A percentile compares a stretch with the other conserved stretches of the same genome.
Evolutionary conservation across 805 yeast species (phyloP).

Genomic region (Soucietia sequanensis): DNA sequence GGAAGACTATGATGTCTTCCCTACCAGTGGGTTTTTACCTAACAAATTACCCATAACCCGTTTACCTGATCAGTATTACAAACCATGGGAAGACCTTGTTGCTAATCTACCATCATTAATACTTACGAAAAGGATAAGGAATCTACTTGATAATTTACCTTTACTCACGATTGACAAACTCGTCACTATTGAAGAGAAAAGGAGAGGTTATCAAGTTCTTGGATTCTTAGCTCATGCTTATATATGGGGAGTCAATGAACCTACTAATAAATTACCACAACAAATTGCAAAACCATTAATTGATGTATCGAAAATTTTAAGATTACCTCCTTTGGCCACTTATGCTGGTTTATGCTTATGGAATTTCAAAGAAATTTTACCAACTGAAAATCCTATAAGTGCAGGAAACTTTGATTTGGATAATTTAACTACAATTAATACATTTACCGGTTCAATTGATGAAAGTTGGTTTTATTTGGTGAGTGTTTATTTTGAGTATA

Average conservation of each 20-base stretch:
- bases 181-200: slow-evolving; percentile 46
- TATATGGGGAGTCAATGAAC: slow-evolving; percentile 75
- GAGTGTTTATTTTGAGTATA: slow-evolving; percentile 80
- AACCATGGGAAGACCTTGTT: slow-evolving; percentile 76
- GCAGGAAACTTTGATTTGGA: slow-evolving; percentile 52
- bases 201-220: slow-evolving; percentile 79
- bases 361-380: slow-evolving; percentile 73
- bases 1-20: slow-evolving; percentile 68
- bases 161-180: slow-evolving; percentile 49
- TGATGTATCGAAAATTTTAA: slow-evolving; percentile 53
- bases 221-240: slow-evolving; percentile 86
- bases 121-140: slow-evolving; percentile 60
- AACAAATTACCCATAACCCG: slow-evolving; percentile 56
- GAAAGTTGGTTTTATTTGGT: slow-evolving; percentile 94
- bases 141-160: slow-evolving; percentile 64
- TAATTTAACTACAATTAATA: slow-evolving; percentile 72
- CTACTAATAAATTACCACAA: slow-evolving; percentile 62
- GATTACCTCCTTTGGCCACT: slow-evolving; percentile 83
- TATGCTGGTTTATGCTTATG: slow-evolving; percentile 86
- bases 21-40: slow-evolving; percentile 78
- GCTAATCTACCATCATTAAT: slow-evolving; percentile 70
- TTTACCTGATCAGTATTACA: slow-evolving; percentile 61
- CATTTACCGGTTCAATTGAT: slow-evolving; percentile 87
- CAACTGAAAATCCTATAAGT: slow-evolving; percentile 28
- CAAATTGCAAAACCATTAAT: slow-evolving; percentile 72